These are phyloP conservation scores for Cyclotella atomus DNA, from an alignment of 108 stramenopile genomes.

Conservation along the genomic window DNA sequence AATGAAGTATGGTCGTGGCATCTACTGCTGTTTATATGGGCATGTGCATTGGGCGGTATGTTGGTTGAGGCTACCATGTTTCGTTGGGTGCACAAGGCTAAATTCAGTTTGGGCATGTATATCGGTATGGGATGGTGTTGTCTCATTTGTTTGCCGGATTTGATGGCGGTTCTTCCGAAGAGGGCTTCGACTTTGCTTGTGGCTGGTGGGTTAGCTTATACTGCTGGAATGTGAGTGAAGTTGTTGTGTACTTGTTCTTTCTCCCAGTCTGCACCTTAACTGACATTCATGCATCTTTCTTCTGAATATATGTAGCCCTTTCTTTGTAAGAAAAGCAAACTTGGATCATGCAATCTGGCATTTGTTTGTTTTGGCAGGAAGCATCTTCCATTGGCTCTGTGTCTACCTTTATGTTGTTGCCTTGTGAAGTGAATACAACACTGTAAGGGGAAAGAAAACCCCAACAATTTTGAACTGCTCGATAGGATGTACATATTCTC, in stretches of 20 bases:
- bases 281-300: neutral
- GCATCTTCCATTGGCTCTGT: constrained; percentile 76
- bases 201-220: constrained; percentile 85
- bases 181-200: constrained; percentile 56
- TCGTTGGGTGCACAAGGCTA: constrained; percentile 59
- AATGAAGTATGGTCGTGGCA: constrained; percentile 56
- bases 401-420: constrained; percentile 72
- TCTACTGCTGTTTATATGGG: constrained; percentile 86
- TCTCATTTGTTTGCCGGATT: constrained; percentile 64
- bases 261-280: neutral
- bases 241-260: no score
- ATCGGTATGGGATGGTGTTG: constrained; percentile 87
- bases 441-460: neutral
- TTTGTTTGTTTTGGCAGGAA: constrained; percentile 79
- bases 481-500: no score
- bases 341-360: constrained; percentile 90
- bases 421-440: neutral
- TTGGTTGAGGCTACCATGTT: constrained; percentile 63
- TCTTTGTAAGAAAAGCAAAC: constrained; percentile 85
- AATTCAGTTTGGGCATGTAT: constrained; percentile 80
- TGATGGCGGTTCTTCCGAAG: constrained; percentile 50
- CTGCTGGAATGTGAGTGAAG: constrained; percentile 73
- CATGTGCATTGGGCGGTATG: constrained; percentile 72
- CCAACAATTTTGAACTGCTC: no score
- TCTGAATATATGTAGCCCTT: constrained; percentile 37